Evolutionary conservation across 2,329 filamentous ascomycete genomes (phyloP), one percentile per base, ranked within the genome.

Genomic region (Xylariaceae sp.): DNA sequence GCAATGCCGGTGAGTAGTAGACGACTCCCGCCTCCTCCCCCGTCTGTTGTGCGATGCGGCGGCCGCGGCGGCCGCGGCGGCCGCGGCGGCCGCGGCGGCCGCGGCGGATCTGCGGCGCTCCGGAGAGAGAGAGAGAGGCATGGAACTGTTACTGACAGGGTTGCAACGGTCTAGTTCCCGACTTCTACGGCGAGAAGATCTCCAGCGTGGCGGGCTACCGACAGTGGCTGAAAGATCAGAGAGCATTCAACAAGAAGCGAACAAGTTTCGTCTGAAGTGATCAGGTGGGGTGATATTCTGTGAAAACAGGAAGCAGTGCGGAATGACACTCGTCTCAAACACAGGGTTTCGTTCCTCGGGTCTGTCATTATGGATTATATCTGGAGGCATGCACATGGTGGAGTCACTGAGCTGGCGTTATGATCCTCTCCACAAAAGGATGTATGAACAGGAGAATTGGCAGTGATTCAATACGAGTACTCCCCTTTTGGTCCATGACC

Each of bases 161-260:
- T 14, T n/a, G n/a, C n/a, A n/a, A 19, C 13, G 10, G 6, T 29
- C 3, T 33, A 72, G 85, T 94, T 1, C 89, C 90, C 27, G 92
- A 98, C 58, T 98, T 94, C 64, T 98, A 98, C 54, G 92, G 92
- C 51, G 92, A 98, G 67, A 96, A 95, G 72, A 94, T 98, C 51
- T 85, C 84, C 32, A 94, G 88, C 51, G 87, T 96, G 15, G 72
- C 80, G 34, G 89, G 86, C 29, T 98, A 96, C 60, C 72, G 92
- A 52, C 81, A 87, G 59, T 98, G 92, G 92, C 65, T 98, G 53
- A 96, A 94, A 70, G 92, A 98, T 56, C 92, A 96, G 69, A 74
- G 90, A 42, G 90, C 89, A 8, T 98, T 94, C 66, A 94, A 94
- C 67, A 88, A 88, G 69, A 94, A 93, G 76, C 80, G 77, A 58